Base-by-base conservation (phyloP, 2,329 filamentous ascomycete species). In the Seiridium unicorne region DNA sequence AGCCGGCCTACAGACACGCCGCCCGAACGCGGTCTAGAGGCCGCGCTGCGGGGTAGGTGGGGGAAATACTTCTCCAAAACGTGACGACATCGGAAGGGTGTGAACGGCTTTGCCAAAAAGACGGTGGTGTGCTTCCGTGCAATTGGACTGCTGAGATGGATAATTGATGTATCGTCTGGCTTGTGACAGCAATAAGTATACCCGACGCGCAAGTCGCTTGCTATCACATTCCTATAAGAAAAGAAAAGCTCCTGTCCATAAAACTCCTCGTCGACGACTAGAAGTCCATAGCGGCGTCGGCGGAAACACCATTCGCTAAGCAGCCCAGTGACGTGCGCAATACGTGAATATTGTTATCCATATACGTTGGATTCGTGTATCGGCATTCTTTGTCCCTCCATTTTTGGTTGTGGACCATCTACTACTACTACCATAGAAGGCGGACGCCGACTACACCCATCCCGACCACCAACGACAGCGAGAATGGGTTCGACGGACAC, bases 401-500 rank as follows among this genome's bases (percentile, higher is more conserved):
- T 26, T 26, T 26, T 26, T 26, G 18, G 18, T 26, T 26, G 18
- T 26, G 18, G 18, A 26, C 18, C 18, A 26, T 26, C 1, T 26
- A 26, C 18, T 26, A 26, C 18, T 26, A 26, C 18, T 26, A 26
- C 18, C 38, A 13, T 42, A 42, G 7, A 7, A 42, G 38, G 7
- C 7, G 13, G 38, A 42, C 38, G 38, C 38, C 38, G 38, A 42
- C 13, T 42, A 8, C 38, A 42, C 38, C 38, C 38, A 13, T 8
- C 7, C 13, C 7, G 38, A 42, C 38, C 38, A 42, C 38, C 13
- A 2, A 13, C 38, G 7, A 42, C 38, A 7, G 38, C 38, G 38
- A 42, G 7, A 42, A 81, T 81, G 78, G 67, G 71, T 51, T 68
- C 73, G 18, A 60, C 65, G 55, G 62, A 66, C 18, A 57, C 63